These are phyloP conservation scores for Silene coronaria DNA, from an alignment of 179 eudicot genomes.

Conservation along the genomic window DNA sequence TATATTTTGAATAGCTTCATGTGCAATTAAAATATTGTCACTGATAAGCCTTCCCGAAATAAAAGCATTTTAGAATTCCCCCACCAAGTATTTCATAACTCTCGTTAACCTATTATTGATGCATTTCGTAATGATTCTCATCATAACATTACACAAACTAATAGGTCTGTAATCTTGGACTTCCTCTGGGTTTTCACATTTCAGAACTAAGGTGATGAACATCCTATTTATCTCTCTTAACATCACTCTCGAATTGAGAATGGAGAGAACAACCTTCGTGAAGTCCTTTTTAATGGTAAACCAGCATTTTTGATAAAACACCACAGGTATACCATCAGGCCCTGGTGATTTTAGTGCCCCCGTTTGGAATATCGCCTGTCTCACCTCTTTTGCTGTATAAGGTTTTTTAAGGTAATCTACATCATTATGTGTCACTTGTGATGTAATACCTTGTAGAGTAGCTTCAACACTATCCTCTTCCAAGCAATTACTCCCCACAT, in stretches of 20 bases:
- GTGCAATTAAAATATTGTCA: background rate
- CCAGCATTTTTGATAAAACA: background rate
- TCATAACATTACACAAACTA: background rate
- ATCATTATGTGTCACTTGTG: no score
- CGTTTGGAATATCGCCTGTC: background rate
- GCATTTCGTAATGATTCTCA: background rate
- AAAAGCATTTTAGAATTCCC: background rate
- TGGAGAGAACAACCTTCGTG: rapidly evolving
- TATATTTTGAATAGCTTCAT: background rate
- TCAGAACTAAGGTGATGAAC: background rate
- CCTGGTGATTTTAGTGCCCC: background rate
- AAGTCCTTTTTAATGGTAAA: background rate
- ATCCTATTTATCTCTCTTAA: background rate
- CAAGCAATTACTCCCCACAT: no score
- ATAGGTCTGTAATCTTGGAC: background rate
- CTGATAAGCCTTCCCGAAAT: background rate
- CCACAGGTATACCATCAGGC: background rate
- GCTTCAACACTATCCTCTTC: no score
- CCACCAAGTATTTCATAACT: background rate
- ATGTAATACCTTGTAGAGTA: no score
- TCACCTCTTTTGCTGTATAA: background rate
- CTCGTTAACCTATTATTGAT: background rate
- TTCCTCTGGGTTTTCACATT: background rate
- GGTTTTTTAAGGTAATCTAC: background rate
- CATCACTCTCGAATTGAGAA: background rate